Conservation (phyloP, 768 basidiomycete species). For the Dacryopinax spathularia region DNA sequence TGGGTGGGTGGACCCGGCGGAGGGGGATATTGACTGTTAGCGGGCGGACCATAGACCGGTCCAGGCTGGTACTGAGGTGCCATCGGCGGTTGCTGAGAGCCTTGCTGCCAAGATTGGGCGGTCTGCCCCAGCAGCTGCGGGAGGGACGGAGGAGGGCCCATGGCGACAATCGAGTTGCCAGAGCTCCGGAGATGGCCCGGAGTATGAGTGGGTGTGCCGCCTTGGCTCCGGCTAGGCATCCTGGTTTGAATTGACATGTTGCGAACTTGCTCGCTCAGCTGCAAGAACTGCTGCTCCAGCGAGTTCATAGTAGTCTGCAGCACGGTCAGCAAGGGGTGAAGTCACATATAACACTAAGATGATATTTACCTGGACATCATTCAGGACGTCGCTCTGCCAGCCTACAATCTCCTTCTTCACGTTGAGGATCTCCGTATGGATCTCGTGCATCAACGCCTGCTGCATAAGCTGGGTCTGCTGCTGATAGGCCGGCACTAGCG, state of each 20-base stretch:
- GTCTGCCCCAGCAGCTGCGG: conserved; percentile 18
- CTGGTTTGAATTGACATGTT: conserved; percentile 45
- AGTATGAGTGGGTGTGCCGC: conserved; percentile 17
- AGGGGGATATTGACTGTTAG: conserved; percentile 15
- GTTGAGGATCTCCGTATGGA: conserved; percentile 57
- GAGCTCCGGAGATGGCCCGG: conserved; percentile 15
- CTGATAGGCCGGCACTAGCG: conserved; percentile 59
- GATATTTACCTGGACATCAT: conserved; percentile 53
- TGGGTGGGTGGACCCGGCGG: conserved; percentile 23
- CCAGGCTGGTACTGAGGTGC: background rate
- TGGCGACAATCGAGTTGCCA: background rate
- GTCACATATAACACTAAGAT: background rate
- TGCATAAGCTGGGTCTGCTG: conserved; percentile 63
- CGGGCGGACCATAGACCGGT: background rate
- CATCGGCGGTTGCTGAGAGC: conserved; percentile 9
- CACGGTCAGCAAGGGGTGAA: background rate
- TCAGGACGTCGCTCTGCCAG: conserved; percentile 68
- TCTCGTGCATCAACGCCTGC: conserved; percentile 62
- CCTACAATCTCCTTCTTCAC: conserved; percentile 66
- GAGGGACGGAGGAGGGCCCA: conserved; percentile 26
- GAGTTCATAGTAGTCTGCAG: conserved; percentile 58
- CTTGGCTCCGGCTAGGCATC: background rate
- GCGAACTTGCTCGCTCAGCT: conserved; percentile 69
- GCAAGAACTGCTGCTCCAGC: conserved; percentile 60
- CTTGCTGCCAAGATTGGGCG: conserved; percentile 11